Evolutionary conservation across 495 filamentous ascomycete species (phyloP).

Genomic region (Daldinia vernicosa): DNA sequence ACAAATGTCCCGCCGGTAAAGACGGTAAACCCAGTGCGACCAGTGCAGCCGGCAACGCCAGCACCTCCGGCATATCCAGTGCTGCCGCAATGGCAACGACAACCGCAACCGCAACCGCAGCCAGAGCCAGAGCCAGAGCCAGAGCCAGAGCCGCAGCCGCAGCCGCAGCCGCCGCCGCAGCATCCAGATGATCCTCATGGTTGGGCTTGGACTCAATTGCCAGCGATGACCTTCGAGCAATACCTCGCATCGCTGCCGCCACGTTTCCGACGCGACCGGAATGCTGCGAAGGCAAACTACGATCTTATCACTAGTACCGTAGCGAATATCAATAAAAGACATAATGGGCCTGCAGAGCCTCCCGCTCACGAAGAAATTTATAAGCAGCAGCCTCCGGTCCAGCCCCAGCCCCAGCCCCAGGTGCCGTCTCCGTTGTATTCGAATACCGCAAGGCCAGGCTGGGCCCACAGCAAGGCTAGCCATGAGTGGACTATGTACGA

Average conservation of each 20-base stretch:
- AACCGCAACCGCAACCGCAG: too few species aligned
- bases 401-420: background rate
- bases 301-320: background rate
- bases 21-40: too few species aligned
- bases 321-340: background rate
- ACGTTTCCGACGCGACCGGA: background rate
- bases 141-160: too few species aligned
- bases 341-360: background rate
- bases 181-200: too few species aligned
- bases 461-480: too few species aligned
- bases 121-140: too few species aligned
- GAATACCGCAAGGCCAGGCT: too few species aligned
- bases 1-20: too few species aligned
- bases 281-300: background rate
- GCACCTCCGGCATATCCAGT: too few species aligned
- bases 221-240: background rate
- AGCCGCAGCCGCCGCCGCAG: too few species aligned
- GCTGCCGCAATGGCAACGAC: too few species aligned
- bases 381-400: background rate
- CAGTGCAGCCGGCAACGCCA: background rate
- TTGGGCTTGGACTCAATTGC: background rate
- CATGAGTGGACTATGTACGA: conserved; percentile 6
- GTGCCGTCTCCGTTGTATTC: background rate
- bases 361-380: background rate
- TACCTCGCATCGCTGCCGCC: background rate